Evolutionary conservation across 257 asterid species (phyloP).

Genomic region (Anisodus acutangulus): DNA sequence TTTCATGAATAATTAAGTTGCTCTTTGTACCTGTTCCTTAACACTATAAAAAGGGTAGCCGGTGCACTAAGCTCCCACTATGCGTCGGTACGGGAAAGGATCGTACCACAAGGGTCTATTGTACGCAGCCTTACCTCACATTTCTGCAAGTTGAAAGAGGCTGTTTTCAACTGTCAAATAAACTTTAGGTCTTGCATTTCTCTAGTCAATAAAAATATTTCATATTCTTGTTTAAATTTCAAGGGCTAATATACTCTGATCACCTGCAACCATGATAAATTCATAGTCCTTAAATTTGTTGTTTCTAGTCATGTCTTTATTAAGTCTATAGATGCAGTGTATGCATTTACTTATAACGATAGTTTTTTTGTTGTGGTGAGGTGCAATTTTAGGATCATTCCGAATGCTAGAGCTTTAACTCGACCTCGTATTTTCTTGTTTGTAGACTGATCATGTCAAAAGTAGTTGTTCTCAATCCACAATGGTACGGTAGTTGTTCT

Average conservation of each 20-base stretch:
- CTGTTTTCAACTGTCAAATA: neutral
- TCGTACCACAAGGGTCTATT: no score
- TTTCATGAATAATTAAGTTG: neutral
- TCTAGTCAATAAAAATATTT: neutral
- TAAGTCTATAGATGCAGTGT: neutral
- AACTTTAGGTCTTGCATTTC: neutral
- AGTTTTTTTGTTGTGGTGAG: no score
- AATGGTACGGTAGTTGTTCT: neutral
- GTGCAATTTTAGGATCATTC: neutral
- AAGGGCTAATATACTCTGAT: neutral
- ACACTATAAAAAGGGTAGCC: neutral
- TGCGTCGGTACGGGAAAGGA: no score
- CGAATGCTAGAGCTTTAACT: conserved; percentile 3
- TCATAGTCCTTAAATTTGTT: neutral
- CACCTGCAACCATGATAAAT: conserved; percentile 6
- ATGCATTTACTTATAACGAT: neutral
- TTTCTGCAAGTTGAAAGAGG: neutral
- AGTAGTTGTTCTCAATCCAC: neutral
- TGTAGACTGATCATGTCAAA: conserved; percentile 16
- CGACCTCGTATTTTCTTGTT: neutral
- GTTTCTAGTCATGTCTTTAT: no score
- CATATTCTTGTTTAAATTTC: neutral
- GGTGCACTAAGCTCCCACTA: no score
- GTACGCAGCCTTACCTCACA: neutral
- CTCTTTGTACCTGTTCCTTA: neutral